Evolutionary conservation across 257 asterid species (phyloP).

Genomic region (Solanum acaule): DNA sequence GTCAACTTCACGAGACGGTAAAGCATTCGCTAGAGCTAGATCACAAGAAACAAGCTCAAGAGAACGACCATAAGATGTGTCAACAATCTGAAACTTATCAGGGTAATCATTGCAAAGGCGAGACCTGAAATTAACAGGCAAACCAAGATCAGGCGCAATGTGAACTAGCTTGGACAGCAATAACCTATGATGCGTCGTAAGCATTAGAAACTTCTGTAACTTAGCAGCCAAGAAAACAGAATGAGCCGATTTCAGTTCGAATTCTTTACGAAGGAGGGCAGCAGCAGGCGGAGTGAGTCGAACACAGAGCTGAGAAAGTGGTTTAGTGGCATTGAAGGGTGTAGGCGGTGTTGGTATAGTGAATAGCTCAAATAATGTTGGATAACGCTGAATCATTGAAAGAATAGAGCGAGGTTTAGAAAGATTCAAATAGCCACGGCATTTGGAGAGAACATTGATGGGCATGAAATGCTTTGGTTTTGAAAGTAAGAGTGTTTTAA

Average conservation of each 20-base stretch:
- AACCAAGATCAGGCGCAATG: slow-evolving; percentile 75
- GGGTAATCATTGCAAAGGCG: slow-evolving; percentile 77
- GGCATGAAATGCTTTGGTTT: slow-evolving; percentile 84
- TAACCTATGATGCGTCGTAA: slow-evolving; percentile 69
- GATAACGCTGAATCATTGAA: slow-evolving; percentile 74
- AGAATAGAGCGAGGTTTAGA: slow-evolving; percentile 55
- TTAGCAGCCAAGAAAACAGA: slow-evolving; percentile 45
- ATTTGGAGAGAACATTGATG: slow-evolving; percentile 49
- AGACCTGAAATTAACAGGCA: slow-evolving; percentile 73
- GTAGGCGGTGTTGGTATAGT: slow-evolving; percentile 48
- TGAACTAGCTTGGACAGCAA: slow-evolving; percentile 71
- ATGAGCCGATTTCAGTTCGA: slow-evolving; percentile 41
- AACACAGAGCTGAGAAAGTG: slow-evolving; percentile 67
- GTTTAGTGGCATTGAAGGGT: slow-evolving; percentile 53
- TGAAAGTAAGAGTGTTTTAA: slow-evolving; percentile 76
- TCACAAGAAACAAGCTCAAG: slow-evolving; percentile 90
- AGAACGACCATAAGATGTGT: slow-evolving; percentile 84
- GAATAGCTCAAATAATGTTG: slow-evolving; percentile 79
- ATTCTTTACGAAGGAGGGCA: slow-evolving; percentile 47
- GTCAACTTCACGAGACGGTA: slow-evolving; percentile 30
- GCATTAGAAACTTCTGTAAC: slow-evolving; percentile 84
- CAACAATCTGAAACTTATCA: slow-evolving; percentile 61
- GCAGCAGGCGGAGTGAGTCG: slow-evolving; percentile 86
- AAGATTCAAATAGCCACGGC: slow-evolving; percentile 56
- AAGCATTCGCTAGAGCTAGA: slow-evolving; percentile 28